Base-by-base conservation (phyloP, 2,329 filamentous ascomycete species). In the Aspergillus ruber region DNA sequence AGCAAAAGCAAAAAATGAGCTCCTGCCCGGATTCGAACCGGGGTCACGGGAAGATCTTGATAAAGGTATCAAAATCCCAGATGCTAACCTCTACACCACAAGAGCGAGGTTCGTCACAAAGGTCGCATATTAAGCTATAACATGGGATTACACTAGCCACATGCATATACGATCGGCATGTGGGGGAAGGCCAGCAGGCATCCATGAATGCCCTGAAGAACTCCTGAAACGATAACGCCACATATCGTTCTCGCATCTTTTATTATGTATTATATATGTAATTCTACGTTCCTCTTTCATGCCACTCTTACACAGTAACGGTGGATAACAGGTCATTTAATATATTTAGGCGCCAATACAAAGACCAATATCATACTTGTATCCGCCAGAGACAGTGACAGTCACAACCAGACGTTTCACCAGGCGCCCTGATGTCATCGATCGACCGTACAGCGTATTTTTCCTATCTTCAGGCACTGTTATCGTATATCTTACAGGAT, bases 341-440 rank as follows among this genome's bases (percentile, higher is more conserved):
- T 29, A 29, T 4, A 29, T 29, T 25, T 29, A 29, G 25, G 25
- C 9, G 25, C 25, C 25, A 10, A 12, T 29, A n/a, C 33, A 35
- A 35, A n/a, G 2, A 12, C 36, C 18, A 39, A 13, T 39, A 12
- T 3, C 17, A 18, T 18, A 12, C 36, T 17, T 5, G 6, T 13
- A 7, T 12, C 33, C 33, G 13, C 33, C 15, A 36, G 33, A 6
- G n/a, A 9, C 17, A 39, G 18, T 18, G 8, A 12, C 10, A n/a
- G 17, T 36, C 17, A 36, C 33, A n/a, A 27, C 51, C 50, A 42
- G 50, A 44, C 48, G 63, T 66, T 66, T 65, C 62, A 64, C 54
- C 47, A 60, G 53, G 60, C 64, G 64, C 64, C 54, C 17, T 66
- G 64, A 66, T 66, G 62, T 66, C 63, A 67, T 65, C 53, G 36